Evolutionary conservation across 305 asterid genomes (phyloP), one percentile per base, ranked within the genome.

Genomic region (Rubia tinctorum): DNA sequence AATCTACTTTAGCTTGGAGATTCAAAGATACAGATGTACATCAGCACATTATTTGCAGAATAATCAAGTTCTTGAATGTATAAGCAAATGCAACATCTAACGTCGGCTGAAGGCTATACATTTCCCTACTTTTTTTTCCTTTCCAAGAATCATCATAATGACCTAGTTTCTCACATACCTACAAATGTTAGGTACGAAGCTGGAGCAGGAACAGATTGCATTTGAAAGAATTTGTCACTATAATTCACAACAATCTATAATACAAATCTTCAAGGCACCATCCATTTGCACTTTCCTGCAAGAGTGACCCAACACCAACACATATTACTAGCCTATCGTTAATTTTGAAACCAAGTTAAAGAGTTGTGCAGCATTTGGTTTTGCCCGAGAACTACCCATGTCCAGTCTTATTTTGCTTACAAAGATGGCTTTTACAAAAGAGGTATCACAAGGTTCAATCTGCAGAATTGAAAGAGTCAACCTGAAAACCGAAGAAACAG

Each of bases 221-320:
- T 10, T 25, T 43, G 63, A 65, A 65, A 65, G 25, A 74, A 74
- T 59, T 43, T 43, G 8, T 18, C 42, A 39, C 76, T 66, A 74
- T 59, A 44, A 59, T 68, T 49, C 71, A 79, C 77, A 64, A 30
- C 40, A 69, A 39, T 64, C 37, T 75, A 69, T 59, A 69, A 10
- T 58, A 66, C 63, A 67, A 44, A 27, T 18, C 56, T 23, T 55
- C 73, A 42, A 22, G 22, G 42, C 70, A 45, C 47, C 74, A 67
- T 56, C 17, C 62, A 55, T 55, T 11, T 44, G 71, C 22, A 25
- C 25, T 23, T 49, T 49, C 62, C 72, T 68, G 47, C 74, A 78
- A n/a, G 23, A 55, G 60, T 55, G 22, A 61, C 77, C 81, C 69
- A 71, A 40, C 43, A 68, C 17, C 17, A 43, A 13, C 17, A 49